Evolutionary conservation across 768 basidiomycete species (phyloP).

Genomic region (Boletus bicolor): DNA sequence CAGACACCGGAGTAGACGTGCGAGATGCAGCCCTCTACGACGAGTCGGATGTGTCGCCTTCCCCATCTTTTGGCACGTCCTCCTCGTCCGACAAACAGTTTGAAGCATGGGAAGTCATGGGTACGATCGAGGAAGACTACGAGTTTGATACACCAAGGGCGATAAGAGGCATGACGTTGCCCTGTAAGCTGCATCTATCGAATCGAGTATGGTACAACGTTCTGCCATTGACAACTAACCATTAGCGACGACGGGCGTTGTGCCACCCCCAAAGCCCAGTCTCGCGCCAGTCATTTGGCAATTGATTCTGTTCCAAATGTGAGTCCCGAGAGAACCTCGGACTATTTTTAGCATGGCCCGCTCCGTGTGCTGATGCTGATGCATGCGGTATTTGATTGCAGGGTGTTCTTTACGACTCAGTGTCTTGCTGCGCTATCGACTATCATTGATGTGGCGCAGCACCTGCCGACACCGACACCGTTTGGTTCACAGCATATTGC

Average conservation of each 20-base stretch:
- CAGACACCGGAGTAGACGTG: not conserved
- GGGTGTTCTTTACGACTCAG: slow-evolving; percentile 46
- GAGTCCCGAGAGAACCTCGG: not conserved
- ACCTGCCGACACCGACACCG: slow-evolving; percentile 40
- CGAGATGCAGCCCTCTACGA: not conserved
- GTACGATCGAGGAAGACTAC: not conserved
- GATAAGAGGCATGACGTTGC: not conserved
- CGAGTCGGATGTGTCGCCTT: not conserved
- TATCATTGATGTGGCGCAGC: slow-evolving; percentile 45
- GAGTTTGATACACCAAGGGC: not conserved
- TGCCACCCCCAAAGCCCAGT: slow-evolving; percentile 8
- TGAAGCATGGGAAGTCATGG: slow-evolving; percentile 6
- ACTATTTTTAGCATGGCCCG: not conserved
- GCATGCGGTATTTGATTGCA: slow-evolving; percentile 13
- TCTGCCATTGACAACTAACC: not conserved
- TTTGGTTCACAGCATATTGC: slow-evolving; percentile 68
- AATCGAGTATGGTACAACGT: not conserved
- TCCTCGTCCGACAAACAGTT: not conserved
- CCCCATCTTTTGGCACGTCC: not conserved
- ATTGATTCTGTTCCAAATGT: slow-evolving; percentile 57
- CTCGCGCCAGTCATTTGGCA: slow-evolving; percentile 47
- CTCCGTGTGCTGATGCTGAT: not conserved
- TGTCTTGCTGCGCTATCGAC: slow-evolving; percentile 49
- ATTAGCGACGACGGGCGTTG: slow-evolving; percentile 1
- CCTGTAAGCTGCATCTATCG: slow-evolving; percentile 7